phyloP scores from a whole-genome alignment of 768 basidiomycete genomes.

The Lenzites betulinus region DNA sequence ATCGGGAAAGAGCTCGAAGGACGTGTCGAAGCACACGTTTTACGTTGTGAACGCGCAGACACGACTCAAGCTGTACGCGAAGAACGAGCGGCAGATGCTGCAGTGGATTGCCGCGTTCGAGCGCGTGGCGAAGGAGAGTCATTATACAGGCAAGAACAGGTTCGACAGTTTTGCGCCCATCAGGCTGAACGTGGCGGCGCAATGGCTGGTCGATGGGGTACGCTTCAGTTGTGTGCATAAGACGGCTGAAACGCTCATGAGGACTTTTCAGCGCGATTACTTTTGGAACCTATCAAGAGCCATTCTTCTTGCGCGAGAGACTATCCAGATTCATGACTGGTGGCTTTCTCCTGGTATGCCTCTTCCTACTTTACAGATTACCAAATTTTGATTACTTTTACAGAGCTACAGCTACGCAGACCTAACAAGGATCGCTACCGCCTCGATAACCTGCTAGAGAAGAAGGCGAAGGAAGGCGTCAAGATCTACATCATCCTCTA shows the following conservation, averaged over 20 bases:
- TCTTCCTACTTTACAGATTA: not conserved
- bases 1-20: constrained; percentile 46
- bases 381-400: not conserved
- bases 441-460: constrained; percentile 80
- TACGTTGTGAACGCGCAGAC: constrained; percentile 92
- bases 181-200: constrained; percentile 88
- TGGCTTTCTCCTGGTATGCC: constrained; percentile 85
- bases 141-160: constrained; percentile 79
- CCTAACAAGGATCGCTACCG: constrained; percentile 85
- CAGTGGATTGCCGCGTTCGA: constrained; percentile 96
- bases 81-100: constrained; percentile 95
- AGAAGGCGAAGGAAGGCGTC: constrained; percentile 94
- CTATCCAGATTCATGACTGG: constrained; percentile 97
- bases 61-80: constrained; percentile 82
- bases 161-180: constrained; percentile 95
- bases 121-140: constrained; percentile 71
- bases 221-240: constrained; percentile 29
- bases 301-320: constrained; percentile 83
- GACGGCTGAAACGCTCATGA: not conserved
- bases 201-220: constrained; percentile 98
- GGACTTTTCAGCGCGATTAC: constrained; percentile 78
- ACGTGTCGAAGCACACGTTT: constrained; percentile 92
- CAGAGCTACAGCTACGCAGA: constrained; percentile 82
- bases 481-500: constrained; percentile 96
- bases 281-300: constrained; percentile 97